phyloP scores from a whole-genome alignment of 805 yeast genomes.

The Kodamaea laetipori region DNA sequence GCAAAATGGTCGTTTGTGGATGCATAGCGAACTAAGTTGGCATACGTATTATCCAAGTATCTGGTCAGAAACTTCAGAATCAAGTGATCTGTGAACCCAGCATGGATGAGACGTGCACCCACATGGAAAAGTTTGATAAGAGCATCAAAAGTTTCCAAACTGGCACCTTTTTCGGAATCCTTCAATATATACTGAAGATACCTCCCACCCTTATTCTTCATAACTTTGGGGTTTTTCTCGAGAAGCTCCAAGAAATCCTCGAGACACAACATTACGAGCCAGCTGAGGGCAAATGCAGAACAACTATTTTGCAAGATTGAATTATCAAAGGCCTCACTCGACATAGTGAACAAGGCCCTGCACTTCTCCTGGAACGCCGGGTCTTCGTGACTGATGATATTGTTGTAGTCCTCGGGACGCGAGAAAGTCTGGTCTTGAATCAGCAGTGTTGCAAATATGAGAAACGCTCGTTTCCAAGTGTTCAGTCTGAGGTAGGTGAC shows the following conservation, averaged over 20 bases:
- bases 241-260: constrained; percentile 29
- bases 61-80: constrained; percentile 31
- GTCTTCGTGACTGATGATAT: constrained; percentile 22
- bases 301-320: constrained; percentile 17
- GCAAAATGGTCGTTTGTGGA: constrained; percentile 12
- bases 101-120: constrained; percentile 33
- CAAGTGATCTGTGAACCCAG: constrained; percentile 24
- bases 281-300: constrained; percentile 28
- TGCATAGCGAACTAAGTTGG: constrained; percentile 21
- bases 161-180: constrained; percentile 29
- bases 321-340: constrained; percentile 33
- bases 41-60: constrained; percentile 36
- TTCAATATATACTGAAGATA: constrained; percentile 31
- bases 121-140: constrained; percentile 38
- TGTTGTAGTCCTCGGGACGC: constrained; percentile 37
- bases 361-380: constrained; percentile 27
- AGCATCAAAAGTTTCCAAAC: constrained; percentile 37
- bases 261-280: constrained; percentile 37
- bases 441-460: constrained; percentile 33
- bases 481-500: constrained; percentile 32
- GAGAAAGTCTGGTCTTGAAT: constrained; percentile 40
- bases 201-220: constrained; percentile 33
- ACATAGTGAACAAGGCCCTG: constrained; percentile 35
- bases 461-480: constrained; percentile 39
- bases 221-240: neutral